Percentiles rank a stretch among this genome's conserved stretches.
phyloP scores from a whole-genome alignment of 2,329 filamentous ascomycete genomes.

The Neoascochyta sp. region DNA sequence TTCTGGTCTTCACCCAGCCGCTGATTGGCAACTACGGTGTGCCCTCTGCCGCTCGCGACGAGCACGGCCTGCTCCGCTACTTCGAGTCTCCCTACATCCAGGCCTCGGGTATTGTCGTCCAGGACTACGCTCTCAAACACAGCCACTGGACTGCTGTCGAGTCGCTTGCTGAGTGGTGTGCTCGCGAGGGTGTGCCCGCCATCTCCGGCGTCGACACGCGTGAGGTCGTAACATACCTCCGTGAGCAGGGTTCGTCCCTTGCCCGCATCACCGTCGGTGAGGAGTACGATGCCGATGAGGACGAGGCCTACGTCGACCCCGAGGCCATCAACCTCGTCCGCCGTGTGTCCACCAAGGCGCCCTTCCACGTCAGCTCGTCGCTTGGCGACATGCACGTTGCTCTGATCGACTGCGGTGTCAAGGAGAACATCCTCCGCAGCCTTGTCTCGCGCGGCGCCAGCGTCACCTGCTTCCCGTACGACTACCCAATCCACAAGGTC shows the following conservation, averaged over 20 bases:
- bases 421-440: slow-evolving; percentile 98
- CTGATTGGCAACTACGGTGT: slow-evolving; percentile 99
- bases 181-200: slow-evolving; percentile 89
- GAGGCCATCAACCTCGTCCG: slow-evolving; percentile 95
- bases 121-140: slow-evolving; percentile 89
- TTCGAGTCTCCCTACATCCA: slow-evolving; percentile 98
- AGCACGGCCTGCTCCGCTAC: slow-evolving; percentile 90
- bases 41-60: slow-evolving; percentile 77
- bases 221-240: slow-evolving; percentile 90
- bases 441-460: slow-evolving; percentile 87
- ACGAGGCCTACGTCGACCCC: slow-evolving; percentile 92
- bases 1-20: slow-evolving; percentile 96
- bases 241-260: slow-evolving; percentile 94
- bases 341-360: slow-evolving; percentile 95
- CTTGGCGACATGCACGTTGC: slow-evolving; percentile 85
- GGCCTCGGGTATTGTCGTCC: slow-evolving; percentile 91
- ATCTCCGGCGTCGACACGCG: slow-evolving; percentile 97
- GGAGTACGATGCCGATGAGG: slow-evolving; percentile 97
- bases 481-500: slow-evolving; percentile 98
- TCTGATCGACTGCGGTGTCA: slow-evolving; percentile 95
- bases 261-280: slow-evolving; percentile 93
- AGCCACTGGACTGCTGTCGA: slow-evolving; percentile 99
- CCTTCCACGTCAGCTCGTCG: slow-evolving; percentile 87
- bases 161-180: slow-evolving; percentile 89
- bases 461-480: slow-evolving; percentile 90